Conservation (phyloP, 345 rosid species). For the Linum tenue region DNA sequence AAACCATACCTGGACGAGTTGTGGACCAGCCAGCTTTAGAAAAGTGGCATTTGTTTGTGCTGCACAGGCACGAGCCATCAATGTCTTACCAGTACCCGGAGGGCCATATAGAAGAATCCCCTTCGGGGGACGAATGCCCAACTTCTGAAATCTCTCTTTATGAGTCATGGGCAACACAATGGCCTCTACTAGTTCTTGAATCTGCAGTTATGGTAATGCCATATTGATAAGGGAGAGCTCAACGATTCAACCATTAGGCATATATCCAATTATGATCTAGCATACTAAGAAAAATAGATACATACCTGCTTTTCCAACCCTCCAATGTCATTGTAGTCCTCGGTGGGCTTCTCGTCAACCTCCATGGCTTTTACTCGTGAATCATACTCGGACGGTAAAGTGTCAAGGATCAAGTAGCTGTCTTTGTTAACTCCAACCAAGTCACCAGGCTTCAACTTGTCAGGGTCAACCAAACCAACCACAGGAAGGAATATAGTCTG, state of each 20-base stretch:
- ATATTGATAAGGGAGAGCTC: background rate
- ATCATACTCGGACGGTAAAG: conserved; percentile 93
- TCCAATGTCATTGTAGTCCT: conserved; percentile 97
- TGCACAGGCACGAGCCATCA: conserved; percentile 99
- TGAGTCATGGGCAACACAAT: conserved; percentile 99
- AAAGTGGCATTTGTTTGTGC: conserved; percentile 99
- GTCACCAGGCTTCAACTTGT: conserved; percentile 93
- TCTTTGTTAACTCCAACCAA: conserved; percentile 98
- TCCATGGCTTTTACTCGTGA: conserved; percentile 99
- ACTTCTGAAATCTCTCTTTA: conserved; percentile 79
- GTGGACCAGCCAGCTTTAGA: conserved; percentile 96
- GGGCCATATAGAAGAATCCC: conserved; percentile 97
- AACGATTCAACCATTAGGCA: background rate
- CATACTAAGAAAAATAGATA: background rate
- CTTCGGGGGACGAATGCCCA: conserved; percentile 96
- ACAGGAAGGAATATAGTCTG: conserved; percentile 98
- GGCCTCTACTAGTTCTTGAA: conserved; percentile 98
- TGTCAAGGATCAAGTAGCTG: conserved; percentile 88
- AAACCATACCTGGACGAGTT: conserved; percentile 74
- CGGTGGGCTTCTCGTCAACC: conserved; percentile 98
- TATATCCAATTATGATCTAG: background rate
- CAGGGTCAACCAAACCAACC: conserved; percentile 97
- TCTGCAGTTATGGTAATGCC: conserved; percentile 35
- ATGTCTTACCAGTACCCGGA: conserved; percentile 97
- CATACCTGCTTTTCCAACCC: conserved; percentile 95